A percentile compares a stretch with the other conserved stretches of the same genome.
These are phyloP conservation scores for Lasiodiplodia hormozganensis DNA, from an alignment of 2,329 filamentous ascomycete genomes.

Conservation along the genomic window DNA sequence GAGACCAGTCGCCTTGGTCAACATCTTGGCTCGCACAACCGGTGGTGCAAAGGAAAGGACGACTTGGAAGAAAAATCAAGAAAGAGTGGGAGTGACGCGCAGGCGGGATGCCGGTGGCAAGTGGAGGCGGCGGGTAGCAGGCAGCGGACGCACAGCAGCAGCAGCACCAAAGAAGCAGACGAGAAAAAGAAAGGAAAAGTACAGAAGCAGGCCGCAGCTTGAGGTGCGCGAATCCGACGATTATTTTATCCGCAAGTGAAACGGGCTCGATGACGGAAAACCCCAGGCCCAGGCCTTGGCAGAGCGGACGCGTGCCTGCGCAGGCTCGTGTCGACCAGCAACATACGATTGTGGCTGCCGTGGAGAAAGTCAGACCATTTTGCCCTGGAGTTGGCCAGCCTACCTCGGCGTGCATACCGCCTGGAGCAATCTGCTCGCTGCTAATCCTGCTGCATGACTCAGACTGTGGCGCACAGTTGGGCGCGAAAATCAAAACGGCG, in stretches of 20 bases:
- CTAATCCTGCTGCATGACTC: conserved; percentile 15
- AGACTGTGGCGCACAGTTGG: conserved; percentile 3
- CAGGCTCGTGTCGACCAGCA: conserved; percentile 5
- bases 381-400: conserved; percentile 14
- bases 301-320: conserved; percentile 5
- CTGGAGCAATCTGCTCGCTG: conserved; percentile 18
- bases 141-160: neutral
- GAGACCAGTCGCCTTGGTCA: conserved; percentile 43
- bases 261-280: conserved; percentile 11
- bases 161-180: neutral
- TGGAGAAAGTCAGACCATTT: conserved; percentile 26
- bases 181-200: neutral
- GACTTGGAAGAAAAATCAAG: neutral
- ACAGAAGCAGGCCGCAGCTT: neutral
- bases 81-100: conserved; percentile 1
- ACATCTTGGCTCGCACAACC: conserved; percentile 36
- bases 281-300: conserved; percentile 16
- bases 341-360: conserved; percentile 27
- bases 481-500: conserved; percentile 20
- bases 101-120: neutral
- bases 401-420: conserved; percentile 21
- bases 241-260: conserved; percentile 24
- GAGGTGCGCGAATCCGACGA: conserved; percentile 9
- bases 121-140: conserved; percentile 9
- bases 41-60: neutral